Evolutionary conservation across 1,139 yeast genomes (phyloP).

Genomic region (Scheffersomyces titani): DNA sequence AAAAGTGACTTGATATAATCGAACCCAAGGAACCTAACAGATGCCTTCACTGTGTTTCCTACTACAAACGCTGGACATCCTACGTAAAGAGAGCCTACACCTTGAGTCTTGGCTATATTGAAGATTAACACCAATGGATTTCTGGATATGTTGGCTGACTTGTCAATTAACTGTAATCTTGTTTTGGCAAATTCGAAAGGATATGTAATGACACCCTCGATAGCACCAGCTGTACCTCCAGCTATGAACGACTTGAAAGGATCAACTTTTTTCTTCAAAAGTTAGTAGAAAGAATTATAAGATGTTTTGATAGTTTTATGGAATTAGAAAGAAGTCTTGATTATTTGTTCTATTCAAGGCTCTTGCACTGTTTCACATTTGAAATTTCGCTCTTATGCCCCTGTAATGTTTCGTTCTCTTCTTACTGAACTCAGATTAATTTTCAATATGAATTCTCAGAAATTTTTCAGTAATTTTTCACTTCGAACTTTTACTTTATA

Average conservation of each 20-base stretch:
- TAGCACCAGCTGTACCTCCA: conserved; percentile 93
- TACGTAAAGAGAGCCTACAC: conserved; percentile 77
- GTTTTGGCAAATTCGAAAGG: conserved; percentile 98
- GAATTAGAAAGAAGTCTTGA: not conserved
- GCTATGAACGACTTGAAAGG: conserved; percentile 83
- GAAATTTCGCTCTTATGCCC: not conserved
- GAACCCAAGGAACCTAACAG: conserved; percentile 89
- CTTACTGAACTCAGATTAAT: too few relatives aligned
- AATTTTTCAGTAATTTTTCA: not conserved
- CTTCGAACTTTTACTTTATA: not conserved
- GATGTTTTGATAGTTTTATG: not conserved
- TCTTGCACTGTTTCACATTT: not conserved
- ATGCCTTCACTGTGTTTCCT: conserved; percentile 95
- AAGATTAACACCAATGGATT: conserved; percentile 83
- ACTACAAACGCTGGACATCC: conserved; percentile 98
- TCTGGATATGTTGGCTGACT: conserved; percentile 64
- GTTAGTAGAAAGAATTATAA: conserved; percentile 5
- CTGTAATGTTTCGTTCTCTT: not conserved
- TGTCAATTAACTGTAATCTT: conserved; percentile 80
- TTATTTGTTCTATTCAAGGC: not conserved
- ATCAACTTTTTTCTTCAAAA: conserved; percentile 29
- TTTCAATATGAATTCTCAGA: too few relatives aligned
- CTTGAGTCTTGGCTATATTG: conserved; percentile 74
- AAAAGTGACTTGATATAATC: conserved; percentile 79
- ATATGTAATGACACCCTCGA: conserved; percentile 87